Evolutionary conservation across 306 rosid genomes (phyloP).

Genomic region (Lotus japonicus): DNA sequence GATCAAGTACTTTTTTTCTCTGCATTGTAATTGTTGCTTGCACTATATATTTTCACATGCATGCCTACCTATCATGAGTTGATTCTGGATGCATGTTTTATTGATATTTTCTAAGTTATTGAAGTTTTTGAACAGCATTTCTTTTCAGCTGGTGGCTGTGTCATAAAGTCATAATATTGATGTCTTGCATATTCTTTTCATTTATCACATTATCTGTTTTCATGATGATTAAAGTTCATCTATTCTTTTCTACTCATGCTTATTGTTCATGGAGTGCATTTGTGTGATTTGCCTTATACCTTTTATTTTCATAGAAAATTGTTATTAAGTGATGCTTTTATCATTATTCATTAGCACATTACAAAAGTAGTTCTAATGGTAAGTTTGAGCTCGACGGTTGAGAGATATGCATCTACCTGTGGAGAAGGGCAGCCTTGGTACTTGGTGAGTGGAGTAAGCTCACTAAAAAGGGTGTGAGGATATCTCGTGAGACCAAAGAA

Average conservation of each 20-base stretch:
- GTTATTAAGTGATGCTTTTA: neutral
- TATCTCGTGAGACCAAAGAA: neutral
- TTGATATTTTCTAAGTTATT: neutral
- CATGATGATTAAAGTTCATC: neutral
- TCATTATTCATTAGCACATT: neutral
- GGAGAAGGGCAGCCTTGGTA: neutral
- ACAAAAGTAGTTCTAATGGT: neutral
- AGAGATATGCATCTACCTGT: neutral
- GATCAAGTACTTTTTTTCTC: slow-evolving; percentile 30
- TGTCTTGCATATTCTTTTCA: neutral
- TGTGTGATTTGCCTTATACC: neutral
- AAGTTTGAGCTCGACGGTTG: neutral
- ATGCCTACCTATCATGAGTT: neutral
- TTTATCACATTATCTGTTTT: neutral
- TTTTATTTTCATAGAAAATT: neutral
- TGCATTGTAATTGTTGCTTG: neutral
- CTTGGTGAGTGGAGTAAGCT: neutral
- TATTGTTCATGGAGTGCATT: neutral
- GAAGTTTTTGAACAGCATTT: neutral
- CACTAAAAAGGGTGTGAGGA: neutral
- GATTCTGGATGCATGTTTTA: neutral
- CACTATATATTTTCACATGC: neutral
- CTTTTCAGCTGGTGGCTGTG: neutral
- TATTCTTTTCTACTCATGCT: slow-evolving; percentile 6
- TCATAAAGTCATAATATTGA: neutral